Conservation (phyloP, 73 alveolate species). For the Halteria grandinella region DNA sequence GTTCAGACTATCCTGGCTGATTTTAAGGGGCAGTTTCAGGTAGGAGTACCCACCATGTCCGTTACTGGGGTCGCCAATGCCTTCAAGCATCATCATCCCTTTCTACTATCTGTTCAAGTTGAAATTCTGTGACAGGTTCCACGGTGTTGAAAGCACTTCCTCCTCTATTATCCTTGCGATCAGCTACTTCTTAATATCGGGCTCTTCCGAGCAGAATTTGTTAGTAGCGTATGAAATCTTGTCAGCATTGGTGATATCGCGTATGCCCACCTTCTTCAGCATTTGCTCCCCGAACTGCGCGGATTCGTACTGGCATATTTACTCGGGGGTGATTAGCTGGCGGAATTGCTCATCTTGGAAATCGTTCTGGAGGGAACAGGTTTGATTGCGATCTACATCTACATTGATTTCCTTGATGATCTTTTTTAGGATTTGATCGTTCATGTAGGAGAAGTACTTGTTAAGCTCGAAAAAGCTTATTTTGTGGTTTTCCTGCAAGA, state of each 20-base stretch:
- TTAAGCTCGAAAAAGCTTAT: conserved; percentile 79
- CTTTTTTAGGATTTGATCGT: conserved; percentile 89
- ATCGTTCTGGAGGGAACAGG: conserved; percentile 73
- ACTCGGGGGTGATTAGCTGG: conserved; percentile 87
- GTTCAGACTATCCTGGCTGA: conserved; percentile 54
- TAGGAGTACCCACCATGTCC: conserved; percentile 97
- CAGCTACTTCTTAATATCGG: conserved; percentile 64
- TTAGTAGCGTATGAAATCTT: conserved; percentile 92
- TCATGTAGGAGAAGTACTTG: conserved; percentile 73
- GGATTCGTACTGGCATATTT: conserved; percentile 95
- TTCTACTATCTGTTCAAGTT: conserved; percentile 70
- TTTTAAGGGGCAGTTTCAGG: conserved; percentile 91
- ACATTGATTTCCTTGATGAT: conserved; percentile 86
- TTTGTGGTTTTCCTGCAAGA: conserved; percentile 80
- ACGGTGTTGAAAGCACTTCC: conserved; percentile 96
- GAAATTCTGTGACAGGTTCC: conserved; percentile 92
- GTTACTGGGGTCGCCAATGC: conserved; percentile 97
- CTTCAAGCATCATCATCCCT: conserved; percentile 95
- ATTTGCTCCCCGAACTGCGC: conserved; percentile 91
- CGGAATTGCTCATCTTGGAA: conserved; percentile 75
- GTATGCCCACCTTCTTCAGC: conserved; percentile 91
- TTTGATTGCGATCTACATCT: conserved; percentile 79
- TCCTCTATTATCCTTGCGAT: conserved; percentile 94
- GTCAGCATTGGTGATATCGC: conserved; percentile 87
- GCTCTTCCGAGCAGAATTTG: conserved; percentile 82